Evolutionary conservation across 805 yeast genomes (phyloP), one percentile per base, ranked within the genome.

Genomic region (Sungouiella thailandica): DNA sequence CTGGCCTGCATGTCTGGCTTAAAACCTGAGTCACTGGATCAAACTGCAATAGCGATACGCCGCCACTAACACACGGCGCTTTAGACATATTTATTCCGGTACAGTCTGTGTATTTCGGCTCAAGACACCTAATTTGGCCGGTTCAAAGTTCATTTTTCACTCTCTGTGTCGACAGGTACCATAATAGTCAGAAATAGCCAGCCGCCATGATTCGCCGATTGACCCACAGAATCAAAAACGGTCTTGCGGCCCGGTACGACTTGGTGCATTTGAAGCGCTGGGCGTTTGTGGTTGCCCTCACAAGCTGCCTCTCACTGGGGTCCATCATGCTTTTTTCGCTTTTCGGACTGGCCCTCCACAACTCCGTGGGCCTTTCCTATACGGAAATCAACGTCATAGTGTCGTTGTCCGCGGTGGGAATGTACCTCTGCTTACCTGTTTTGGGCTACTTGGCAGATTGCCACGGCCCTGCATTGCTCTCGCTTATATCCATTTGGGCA

Each of bases 371-470:
- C 3, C 79, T 83, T 49, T 58, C 79, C 1, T 86, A 86, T 44
- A 64, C 84, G 34, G 58, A 68, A 32, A 67, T 73, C 54, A 93
- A 90, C 58, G 57, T 78, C 36, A 77, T 90, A 9, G 83, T 94
- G 4, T 80, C 87, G 18, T 65, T 74, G 16, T 78, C 85, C 24
- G 80, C 83, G 18, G 55, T 83, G 39, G 97, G 97, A 2, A 77
- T 85, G 76, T 93, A 90, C 54, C 55, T 87, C 33, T 79, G 90
- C 7, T 75, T 90, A 5, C 97, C 97, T 0, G 50, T 81, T 0
- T 57, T 88, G 27, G 97, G 97, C 1, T 76, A 83, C 43, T 59
- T 85, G 31, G 88, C 93, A 2, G 96, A 88, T 53, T 66, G 79
- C n/a, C 84, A 82, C 50, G 95, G 96, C 0, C 88, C 95, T 1